phyloP scores from a whole-genome alignment of 495 filamentous ascomycete species.

The Bombardia bombarda region DNA sequence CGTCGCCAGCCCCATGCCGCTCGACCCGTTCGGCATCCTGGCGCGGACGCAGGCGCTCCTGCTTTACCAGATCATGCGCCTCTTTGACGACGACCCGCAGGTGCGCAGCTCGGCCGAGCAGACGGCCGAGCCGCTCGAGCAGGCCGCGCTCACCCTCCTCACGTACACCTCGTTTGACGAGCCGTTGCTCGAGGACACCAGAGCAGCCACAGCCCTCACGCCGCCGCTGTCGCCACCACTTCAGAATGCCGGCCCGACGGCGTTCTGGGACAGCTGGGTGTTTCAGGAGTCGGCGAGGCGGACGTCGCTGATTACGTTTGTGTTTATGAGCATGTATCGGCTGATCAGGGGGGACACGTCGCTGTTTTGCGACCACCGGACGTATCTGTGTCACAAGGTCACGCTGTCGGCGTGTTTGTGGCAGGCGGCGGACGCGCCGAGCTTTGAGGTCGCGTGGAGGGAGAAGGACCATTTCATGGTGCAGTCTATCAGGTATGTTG shows the following conservation, averaged over 20 bases:
- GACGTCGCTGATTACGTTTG: slow-evolving; percentile 35
- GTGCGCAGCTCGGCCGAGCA: slow-evolving; percentile 28
- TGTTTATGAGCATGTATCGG: slow-evolving; percentile 30
- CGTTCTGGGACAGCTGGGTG: slow-evolving; percentile 37
- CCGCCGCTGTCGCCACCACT: not conserved
- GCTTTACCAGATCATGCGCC: slow-evolving; percentile 45
- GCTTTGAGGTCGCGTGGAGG: slow-evolving; percentile 41
- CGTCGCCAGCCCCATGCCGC: slow-evolving; percentile 24
- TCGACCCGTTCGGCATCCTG: slow-evolving; percentile 15
- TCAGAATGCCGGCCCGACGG: slow-evolving; percentile 12
- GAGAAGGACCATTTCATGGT: slow-evolving; percentile 38
- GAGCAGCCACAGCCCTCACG: not conserved
- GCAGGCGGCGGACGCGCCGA: slow-evolving; percentile 33
- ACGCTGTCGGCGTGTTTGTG: slow-evolving; percentile 42
- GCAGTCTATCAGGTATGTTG: slow-evolving; percentile 24
- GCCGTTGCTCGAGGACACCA: slow-evolving; percentile 1
- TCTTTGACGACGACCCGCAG: slow-evolving; percentile 45
- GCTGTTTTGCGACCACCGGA: slow-evolving; percentile 24
- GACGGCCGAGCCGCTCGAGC: slow-evolving; percentile 28
- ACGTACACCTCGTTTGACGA: slow-evolving; percentile 8
- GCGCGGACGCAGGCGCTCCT: slow-evolving; percentile 37
- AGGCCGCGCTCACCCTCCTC: slow-evolving; percentile 23
- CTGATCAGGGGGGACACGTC: slow-evolving; percentile 22
- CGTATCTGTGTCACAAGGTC: slow-evolving; percentile 30
- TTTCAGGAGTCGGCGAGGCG: slow-evolving; percentile 41